Evolutionary conservation across 768 basidiomycete species (phyloP).

Genomic region (Mycena maculata): DNA sequence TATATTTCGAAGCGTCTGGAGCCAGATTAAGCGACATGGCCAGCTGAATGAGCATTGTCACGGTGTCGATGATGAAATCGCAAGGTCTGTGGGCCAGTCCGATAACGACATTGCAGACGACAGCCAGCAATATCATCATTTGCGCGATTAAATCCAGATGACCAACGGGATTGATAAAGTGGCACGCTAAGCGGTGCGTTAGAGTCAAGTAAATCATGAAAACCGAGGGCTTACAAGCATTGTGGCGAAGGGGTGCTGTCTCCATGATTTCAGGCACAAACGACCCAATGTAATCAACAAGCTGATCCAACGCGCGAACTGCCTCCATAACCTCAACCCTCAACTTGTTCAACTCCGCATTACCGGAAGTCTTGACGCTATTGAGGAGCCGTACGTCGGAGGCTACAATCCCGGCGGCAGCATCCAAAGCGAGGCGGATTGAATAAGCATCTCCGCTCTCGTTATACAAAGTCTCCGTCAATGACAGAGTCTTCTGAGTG

Average conservation of each 20-base stretch:
- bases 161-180: slow-evolving; percentile 6
- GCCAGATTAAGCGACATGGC: slow-evolving; percentile 21
- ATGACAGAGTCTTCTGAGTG: not conserved
- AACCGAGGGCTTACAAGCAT: slow-evolving; percentile 1
- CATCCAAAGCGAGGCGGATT: slow-evolving; percentile 12
- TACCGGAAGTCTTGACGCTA: not conserved
- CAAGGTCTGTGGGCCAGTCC: slow-evolving; percentile 5
- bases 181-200: slow-evolving; percentile 8
- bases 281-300: not conserved
- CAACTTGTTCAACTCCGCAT: not conserved
- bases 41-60: slow-evolving; percentile 11
- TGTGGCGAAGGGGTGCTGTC: slow-evolving; percentile 2
- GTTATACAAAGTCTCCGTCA: not conserved
- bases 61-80: slow-evolving; percentile 22
- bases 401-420: not conserved
- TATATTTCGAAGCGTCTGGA: not conserved
- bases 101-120: slow-evolving; percentile 30
- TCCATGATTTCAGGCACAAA: not conserved
- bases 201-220: not conserved
- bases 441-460: not conserved
- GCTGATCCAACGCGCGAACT: slow-evolving; percentile 15
- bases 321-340: slow-evolving; percentile 6
- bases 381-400: not conserved
- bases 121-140: slow-evolving; percentile 21
- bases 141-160: slow-evolving; percentile 20